Conservation (phyloP, 2,329 filamentous ascomycete species). For the Tolypocladium ovalisporum region DNA sequence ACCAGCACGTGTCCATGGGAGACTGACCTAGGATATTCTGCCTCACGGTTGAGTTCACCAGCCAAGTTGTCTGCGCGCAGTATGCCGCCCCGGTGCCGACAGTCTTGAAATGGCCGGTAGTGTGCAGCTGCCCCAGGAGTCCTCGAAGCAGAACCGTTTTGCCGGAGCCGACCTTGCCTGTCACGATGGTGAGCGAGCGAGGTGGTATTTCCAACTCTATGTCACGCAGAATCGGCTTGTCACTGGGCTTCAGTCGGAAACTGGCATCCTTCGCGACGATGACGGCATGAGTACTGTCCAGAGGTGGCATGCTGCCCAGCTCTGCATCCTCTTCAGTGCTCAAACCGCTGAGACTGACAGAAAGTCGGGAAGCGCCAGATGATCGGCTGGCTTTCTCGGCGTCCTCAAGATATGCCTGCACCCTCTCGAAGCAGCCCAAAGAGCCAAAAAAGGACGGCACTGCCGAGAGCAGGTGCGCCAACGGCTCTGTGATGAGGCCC, state of each 20-base stretch:
- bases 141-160: constrained; percentile 7
- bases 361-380: neutral
- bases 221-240: neutral
- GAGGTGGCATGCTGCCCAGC: neutral
- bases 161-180: constrained; percentile 10
- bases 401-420: constrained; percentile 6
- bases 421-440: constrained; percentile 12
- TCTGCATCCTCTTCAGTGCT: neutral
- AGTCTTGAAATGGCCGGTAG: neutral
- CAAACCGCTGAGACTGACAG: neutral
- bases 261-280: neutral
- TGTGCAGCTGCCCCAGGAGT: constrained; percentile 6
- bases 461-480: constrained; percentile 9
- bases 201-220: constrained; percentile 1
- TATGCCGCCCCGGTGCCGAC: constrained; percentile 3
- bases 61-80: constrained; percentile 9
- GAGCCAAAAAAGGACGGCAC: constrained; percentile 11
- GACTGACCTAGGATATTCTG: constrained; percentile 6
- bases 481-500: constrained; percentile 8
- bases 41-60: constrained; percentile 5
- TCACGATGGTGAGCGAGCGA: constrained; percentile 5
- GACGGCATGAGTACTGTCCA: neutral
- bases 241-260: neutral
- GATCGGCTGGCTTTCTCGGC: neutral
- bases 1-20: constrained; percentile 6